Base-by-base conservation (phyloP, 345 rosid genomes). In the Gossypium longicalyx region DNA sequence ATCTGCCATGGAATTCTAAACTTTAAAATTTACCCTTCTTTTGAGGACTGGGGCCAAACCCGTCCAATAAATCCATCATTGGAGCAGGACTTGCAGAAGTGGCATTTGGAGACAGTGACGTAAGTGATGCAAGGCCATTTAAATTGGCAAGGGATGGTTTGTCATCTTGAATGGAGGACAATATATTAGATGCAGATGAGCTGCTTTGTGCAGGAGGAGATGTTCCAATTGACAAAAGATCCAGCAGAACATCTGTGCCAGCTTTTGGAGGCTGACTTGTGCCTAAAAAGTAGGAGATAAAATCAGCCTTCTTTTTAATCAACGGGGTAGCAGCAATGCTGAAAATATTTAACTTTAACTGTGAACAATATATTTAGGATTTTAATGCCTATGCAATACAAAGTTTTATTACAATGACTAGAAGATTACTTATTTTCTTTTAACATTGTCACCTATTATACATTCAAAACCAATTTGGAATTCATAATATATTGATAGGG, bases 181-280 rank as follows among this genome's bases (percentile, higher is more conserved):
- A 80, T 57, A 91, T 85, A 79, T 87, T 96, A 73, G 77, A 22
- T n/a, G 85, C 68, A 74, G 91, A 73, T 79, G 91, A 75, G 78
- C 73, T 85, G 82, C 73, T 89, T 77, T 86, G 95, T 47, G 77
- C 83, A n/a, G 89, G 86, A 72, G 91, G 73, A 53, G 87, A 80
- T 44, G 91, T 78, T 82, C 98, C 98, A 77, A 93, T 87, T 58
- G 99, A 95, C 85, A 93, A 80, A 75, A 93, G 89, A 89, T 91
- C 98, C 76, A 93, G 78, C 72, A 95, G 89, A 76, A 85, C 88
- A 85, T 95, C 97, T 43, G 97, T 78, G 70, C 92, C 89, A 25
- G 88, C 88, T 80, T 84, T 94, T 71, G 93, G 86, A 82, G 90
- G 86, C 78, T 85, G 91, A 75, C 69, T 84, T 72, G 82, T 60